Evolutionary conservation across 2,329 filamentous ascomycete species (phyloP), one percentile per base, ranked within the genome.

Genomic region (Aspergillus pseudotamarii): DNA sequence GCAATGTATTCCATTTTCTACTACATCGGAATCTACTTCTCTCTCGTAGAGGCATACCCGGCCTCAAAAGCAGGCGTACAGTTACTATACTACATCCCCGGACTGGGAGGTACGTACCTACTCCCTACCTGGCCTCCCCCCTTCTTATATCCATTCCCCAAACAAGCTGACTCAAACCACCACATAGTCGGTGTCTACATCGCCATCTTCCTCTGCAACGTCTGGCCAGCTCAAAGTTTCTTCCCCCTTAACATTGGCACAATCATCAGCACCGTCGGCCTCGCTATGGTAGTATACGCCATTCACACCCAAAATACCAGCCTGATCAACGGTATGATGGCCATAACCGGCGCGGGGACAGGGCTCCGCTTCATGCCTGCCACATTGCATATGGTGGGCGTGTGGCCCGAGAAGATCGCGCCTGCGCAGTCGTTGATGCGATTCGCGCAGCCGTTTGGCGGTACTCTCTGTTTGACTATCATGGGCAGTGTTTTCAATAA

Each of bases 401-500:
- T 88, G 63, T 90, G 88, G 75, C 86, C 85, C 0, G 74, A 81
- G 4, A 77, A 83, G 32, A 84, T 89, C 14, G 83, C 88, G 0
- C 80, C 84, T 0, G 85, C 90, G 4, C 83, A 89, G 61, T 86
- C 84, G 0, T 72, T 91, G 11, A 82, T 89, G 73, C 80, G 83
- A 0, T 86, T 91, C 59, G 82, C 87, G 2, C 63, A 85, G 19
- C 86, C 87, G 0, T 84, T 91, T 28, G 89, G 89, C 4, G 88
- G 89, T 14, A 90, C 88, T 0, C 75, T 91, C 3, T 85, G 85
- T 0, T 79, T 91, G 53, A 89, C 88, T 0, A 82, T 91, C 69
- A 91, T 91, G 89, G 84, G 87, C 16, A 83, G 85, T 10, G 88
- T 91, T 1, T 91, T 91, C 74, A 89, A 90, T 71, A 91, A 91